Conservation (phyloP, 257 asterid genomes). For the Eustoma russellianum region DNA sequence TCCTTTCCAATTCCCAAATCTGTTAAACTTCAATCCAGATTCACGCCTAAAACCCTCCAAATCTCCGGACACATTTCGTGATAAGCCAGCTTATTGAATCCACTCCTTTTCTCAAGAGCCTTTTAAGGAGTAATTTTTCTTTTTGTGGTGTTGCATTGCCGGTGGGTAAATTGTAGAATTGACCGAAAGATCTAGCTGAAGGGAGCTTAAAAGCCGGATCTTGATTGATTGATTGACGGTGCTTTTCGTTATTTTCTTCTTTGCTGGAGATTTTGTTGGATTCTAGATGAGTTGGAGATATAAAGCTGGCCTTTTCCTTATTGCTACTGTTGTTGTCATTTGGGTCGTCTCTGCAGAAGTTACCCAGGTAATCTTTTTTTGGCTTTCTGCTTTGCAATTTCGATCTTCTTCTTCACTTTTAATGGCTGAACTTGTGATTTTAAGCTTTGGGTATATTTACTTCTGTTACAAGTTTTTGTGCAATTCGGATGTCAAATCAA, state of each 20-base stretch:
- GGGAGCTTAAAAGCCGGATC: slow-evolving; percentile 20
- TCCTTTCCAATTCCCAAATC: no score
- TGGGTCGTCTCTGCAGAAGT: slow-evolving; percentile 99
- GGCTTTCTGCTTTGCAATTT: not conserved
- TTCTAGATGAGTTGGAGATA: slow-evolving; percentile 79
- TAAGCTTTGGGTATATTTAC: no score
- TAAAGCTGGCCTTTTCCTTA: slow-evolving; percentile 69
- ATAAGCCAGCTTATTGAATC: no score
- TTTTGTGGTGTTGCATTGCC: no score
- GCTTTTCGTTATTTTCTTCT: not conserved
- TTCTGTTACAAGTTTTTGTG: no score
- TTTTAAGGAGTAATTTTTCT: no score
- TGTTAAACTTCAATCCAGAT: no score
- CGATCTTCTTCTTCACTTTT: not conserved
- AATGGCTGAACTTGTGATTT: no score
- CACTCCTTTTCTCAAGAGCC: no score
- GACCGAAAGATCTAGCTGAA: not conserved
- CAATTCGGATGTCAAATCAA: no score
- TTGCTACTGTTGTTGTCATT: slow-evolving; percentile 85
- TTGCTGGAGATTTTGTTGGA: slow-evolving; percentile 1
- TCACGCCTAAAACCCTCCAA: no score
- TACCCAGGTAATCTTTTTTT: slow-evolving; percentile 60
- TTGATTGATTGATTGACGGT: slow-evolving; percentile 11
- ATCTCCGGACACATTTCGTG: no score
- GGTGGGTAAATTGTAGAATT: not conserved